These are phyloP conservation scores for Ceratobasidium sp. DNA, from an alignment of 1,284 basidiomycete genomes.

Conservation along the genomic window DNA sequence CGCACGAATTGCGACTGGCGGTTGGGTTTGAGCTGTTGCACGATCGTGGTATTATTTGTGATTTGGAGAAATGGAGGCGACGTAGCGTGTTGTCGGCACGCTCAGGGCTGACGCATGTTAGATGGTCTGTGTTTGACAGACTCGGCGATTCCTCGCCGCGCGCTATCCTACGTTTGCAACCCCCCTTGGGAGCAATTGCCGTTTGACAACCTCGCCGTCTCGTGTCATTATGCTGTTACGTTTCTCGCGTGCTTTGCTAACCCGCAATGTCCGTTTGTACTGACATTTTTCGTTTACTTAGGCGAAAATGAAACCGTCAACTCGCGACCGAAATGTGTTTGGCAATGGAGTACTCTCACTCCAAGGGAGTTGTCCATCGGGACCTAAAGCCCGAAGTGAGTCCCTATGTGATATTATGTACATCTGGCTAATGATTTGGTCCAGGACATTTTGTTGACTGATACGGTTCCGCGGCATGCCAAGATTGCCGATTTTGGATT, in stretches of 20 bases:
- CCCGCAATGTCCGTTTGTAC: not conserved
- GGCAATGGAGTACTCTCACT: constrained; percentile 74
- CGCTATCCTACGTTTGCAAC: not conserved
- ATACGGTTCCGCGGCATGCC: constrained; percentile 66
- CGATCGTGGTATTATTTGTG: no score
- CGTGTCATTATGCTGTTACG: not conserved
- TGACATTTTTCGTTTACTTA: constrained; percentile 54
- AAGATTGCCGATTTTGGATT: constrained; percentile 95
- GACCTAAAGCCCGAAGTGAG: constrained; percentile 90
- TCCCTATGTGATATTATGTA: not conserved
- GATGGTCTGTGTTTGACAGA: not conserved
- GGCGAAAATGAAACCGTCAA: constrained; percentile 70
- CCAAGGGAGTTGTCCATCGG: constrained; percentile 82
- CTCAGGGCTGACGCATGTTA: not conserved
- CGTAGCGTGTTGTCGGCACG: no score
- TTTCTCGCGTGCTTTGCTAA: not conserved
- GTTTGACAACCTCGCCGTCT: not conserved
- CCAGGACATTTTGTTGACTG: constrained; percentile 34
- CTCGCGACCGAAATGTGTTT: constrained; percentile 73
- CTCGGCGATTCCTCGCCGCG: not conserved
- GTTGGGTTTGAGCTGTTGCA: not conserved
- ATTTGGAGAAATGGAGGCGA: not conserved
- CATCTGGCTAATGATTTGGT: not conserved
- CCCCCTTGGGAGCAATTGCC: not conserved
- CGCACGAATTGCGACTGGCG: not conserved